Percentiles rank a stretch among this genome's conserved stretches.
These are phyloP conservation scores for Sporobolomyces pararoseus DNA, from an alignment of 768 basidiomycete genomes.

Conservation along the genomic window DNA sequence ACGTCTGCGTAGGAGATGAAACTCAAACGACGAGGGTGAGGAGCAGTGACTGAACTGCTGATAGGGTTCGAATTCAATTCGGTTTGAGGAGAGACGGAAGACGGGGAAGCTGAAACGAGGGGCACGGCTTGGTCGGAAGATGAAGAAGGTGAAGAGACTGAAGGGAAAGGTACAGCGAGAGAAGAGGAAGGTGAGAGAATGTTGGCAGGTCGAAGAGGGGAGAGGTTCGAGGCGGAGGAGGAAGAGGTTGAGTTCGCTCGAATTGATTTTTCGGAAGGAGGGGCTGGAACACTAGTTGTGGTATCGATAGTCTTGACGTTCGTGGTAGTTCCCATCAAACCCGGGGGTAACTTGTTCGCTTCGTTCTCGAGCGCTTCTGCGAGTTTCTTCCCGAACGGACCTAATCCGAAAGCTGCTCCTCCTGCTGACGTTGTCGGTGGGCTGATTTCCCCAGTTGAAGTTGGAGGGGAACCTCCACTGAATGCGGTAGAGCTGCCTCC, in stretches of 20 bases:
- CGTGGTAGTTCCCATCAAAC: constrained; percentile 5
- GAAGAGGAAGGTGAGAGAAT: background rate
- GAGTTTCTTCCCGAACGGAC: constrained; percentile 26
- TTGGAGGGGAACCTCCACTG: constrained; percentile 24
- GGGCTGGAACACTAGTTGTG: background rate
- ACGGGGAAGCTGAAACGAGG: background rate
- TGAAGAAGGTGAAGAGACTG: background rate
- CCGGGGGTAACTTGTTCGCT: constrained; percentile 24
- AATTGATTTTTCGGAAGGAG: background rate
- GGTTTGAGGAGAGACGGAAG: background rate
- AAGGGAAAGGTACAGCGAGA: constrained; percentile 15
- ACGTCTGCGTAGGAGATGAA: constrained; percentile 30
- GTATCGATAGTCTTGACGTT: background rate
- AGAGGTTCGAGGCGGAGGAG: background rate
- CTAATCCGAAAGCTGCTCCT: background rate
- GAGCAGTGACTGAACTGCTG: background rate
- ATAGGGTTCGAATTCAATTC: background rate
- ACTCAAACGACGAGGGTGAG: constrained; percentile 26
- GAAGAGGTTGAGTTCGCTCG: constrained; percentile 1
- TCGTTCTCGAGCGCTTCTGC: constrained; percentile 35
- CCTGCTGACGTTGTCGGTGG: constrained; percentile 1
- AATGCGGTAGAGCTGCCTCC: constrained; percentile 20
- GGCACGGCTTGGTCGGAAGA: background rate
- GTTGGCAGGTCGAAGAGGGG: constrained; percentile 20
- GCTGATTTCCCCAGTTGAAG: constrained; percentile 6